These are phyloP conservation scores for Cystobasidium tubakii DNA, from an alignment of 768 basidiomycete genomes.

Conservation along the genomic window DNA sequence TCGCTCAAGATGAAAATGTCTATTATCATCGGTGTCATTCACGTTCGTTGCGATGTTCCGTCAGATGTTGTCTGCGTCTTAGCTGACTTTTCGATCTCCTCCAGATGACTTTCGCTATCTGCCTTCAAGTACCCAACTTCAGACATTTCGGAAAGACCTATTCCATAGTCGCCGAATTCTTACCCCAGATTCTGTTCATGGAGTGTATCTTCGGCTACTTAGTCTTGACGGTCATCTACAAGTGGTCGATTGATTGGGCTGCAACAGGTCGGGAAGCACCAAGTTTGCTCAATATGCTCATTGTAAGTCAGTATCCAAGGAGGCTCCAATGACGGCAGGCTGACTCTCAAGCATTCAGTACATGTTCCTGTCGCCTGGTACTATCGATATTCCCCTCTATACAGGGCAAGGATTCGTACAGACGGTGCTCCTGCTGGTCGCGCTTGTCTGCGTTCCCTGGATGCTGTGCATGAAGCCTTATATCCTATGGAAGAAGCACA, in stretches of 20 bases:
- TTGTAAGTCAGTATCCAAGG: not conserved
- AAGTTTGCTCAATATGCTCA: slow-evolving; percentile 63
- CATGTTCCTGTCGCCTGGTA: slow-evolving; percentile 91
- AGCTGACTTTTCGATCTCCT: not conserved
- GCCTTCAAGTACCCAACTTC: slow-evolving; percentile 92
- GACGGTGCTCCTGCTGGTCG: slow-evolving; percentile 66
- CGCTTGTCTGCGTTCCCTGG: slow-evolving; percentile 87
- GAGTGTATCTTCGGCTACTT: slow-evolving; percentile 95
- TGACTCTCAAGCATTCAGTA: slow-evolving; percentile 71
- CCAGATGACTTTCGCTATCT: slow-evolving; percentile 99
- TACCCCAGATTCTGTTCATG: slow-evolving; percentile 95
- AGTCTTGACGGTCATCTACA: slow-evolving; percentile 87
- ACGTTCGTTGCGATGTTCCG: slow-evolving; percentile 59
- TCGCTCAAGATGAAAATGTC: slow-evolving; percentile 99
- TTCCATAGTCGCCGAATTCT: slow-evolving; percentile 89
- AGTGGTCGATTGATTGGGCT: slow-evolving; percentile 92
- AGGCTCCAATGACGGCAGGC: not conserved
- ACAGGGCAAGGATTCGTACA: slow-evolving; percentile 82
- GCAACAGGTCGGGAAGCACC: slow-evolving; percentile 66
- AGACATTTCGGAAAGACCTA: slow-evolving; percentile 78
- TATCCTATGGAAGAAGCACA: slow-evolving; percentile 79
- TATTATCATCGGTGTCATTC: slow-evolving; percentile 87
- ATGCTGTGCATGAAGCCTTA: slow-evolving; percentile 89
- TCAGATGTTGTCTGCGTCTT: not conserved
- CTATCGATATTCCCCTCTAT: slow-evolving; percentile 61